phyloP scores from a whole-genome alignment of 495 filamentous ascomycete species.

The Neurospora sp. region DNA sequence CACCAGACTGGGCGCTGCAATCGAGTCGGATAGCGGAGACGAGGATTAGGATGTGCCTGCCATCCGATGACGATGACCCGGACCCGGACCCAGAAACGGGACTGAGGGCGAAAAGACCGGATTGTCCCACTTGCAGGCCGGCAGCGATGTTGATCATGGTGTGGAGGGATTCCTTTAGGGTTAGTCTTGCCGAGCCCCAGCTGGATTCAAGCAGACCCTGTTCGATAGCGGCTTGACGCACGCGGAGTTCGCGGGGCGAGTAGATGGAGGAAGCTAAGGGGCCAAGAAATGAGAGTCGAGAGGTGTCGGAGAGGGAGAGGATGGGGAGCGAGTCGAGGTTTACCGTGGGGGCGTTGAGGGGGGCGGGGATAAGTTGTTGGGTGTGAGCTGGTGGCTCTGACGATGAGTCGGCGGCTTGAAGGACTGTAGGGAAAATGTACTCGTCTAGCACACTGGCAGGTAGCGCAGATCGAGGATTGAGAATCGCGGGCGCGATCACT shows the following conservation, averaged over 20 bases:
- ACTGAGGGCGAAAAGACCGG: constrained; percentile 28
- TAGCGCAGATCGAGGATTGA: neutral
- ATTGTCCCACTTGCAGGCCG: constrained; percentile 28
- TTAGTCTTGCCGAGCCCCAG: constrained; percentile 18
- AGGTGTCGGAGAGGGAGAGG: constrained; percentile 20
- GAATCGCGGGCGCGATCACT: constrained; percentile 19
- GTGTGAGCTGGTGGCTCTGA: neutral
- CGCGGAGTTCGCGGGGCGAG: constrained; percentile 29
- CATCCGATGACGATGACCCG: neutral
- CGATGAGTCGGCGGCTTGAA: neutral
- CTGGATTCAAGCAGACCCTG: neutral
- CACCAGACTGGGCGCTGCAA: constrained; percentile 21
- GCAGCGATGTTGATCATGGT: constrained; percentile 34
- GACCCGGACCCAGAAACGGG: constrained; percentile 4
- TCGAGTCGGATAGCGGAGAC: constrained; percentile 32
- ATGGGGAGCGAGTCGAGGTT: constrained; percentile 34
- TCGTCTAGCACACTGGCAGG: constrained; percentile 10
- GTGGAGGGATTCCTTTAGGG: constrained; percentile 41
- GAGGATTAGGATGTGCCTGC: constrained; percentile 31
- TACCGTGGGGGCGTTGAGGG: constrained; percentile 31
- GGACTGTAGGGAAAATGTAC: constrained; percentile 22
- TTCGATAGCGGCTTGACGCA: constrained; percentile 8
- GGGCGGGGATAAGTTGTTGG: constrained; percentile 9
- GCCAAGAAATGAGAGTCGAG: constrained; percentile 24
- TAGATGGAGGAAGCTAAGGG: constrained; percentile 26